Conservation (phyloP, 2,329 filamentous ascomycete genomes). For the Penicillium fuscoglaucum region DNA sequence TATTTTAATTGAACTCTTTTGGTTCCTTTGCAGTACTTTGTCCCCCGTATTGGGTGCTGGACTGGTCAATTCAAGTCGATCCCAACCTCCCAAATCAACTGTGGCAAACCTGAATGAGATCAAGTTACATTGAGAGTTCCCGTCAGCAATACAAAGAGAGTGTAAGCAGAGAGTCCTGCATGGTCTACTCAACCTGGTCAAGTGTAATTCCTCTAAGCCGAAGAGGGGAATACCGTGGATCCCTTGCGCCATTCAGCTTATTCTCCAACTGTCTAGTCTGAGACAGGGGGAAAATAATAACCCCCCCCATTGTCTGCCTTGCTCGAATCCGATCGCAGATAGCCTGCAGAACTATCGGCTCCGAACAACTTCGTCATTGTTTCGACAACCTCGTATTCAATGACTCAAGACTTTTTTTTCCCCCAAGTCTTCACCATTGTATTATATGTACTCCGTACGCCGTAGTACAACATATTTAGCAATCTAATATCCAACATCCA, state of each 20-base stretch:
- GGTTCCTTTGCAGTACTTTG: conserved; percentile 5
- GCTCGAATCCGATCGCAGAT: conserved; percentile 6
- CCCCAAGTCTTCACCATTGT: too few species aligned
- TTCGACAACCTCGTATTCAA: background rate
- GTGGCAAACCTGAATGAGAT: conserved; percentile 3
- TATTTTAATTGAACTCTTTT: background rate
- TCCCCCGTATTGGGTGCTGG: background rate
- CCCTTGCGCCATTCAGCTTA: conserved; percentile 20
- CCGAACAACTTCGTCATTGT: background rate
- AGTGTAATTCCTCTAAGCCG: conserved; percentile 1
- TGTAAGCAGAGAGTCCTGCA: background rate
- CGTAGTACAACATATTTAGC: too few species aligned
- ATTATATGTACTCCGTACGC: too few species aligned
- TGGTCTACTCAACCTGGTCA: background rate
- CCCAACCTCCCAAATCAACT: background rate
- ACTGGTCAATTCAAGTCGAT: background rate
- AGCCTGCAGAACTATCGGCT: background rate
- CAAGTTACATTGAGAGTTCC: background rate
- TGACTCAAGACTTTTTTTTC: background rate
- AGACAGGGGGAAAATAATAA: conserved; percentile 16
- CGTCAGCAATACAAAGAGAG: background rate
- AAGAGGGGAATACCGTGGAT: conserved; percentile 15
- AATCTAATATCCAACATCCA: background rate
- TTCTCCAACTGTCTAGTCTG: conserved; percentile 15
- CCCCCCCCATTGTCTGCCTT: conserved; percentile 7